A percentile compares a stretch with the other conserved stretches of the same genome.
Evolutionary conservation across 768 basidiomycete species (phyloP).

Genomic region (Trametes coccinea): DNA sequence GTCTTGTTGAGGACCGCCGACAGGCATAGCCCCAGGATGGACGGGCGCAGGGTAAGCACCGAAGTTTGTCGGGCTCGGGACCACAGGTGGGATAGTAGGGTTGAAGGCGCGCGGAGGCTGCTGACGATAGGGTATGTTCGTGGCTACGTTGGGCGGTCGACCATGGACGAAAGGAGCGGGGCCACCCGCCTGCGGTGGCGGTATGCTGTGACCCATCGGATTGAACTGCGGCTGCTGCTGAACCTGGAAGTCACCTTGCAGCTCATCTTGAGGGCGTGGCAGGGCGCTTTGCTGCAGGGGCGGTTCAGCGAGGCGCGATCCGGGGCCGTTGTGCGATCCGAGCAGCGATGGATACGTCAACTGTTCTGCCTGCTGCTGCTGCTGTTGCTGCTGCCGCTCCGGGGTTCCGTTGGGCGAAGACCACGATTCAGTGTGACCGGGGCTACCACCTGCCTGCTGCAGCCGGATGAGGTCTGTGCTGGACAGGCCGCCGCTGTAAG

Average conservation of each 20-base stretch:
- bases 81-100: constrained; percentile 44
- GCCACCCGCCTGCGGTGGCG: constrained; percentile 36
- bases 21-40: constrained; percentile 67
- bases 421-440: constrained; percentile 32
- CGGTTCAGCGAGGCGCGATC: constrained; percentile 48
- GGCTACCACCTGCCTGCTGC: constrained; percentile 57
- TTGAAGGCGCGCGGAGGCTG: constrained; percentile 53
- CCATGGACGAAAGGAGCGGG: constrained; percentile 50
- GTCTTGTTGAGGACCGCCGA: constrained; percentile 70
- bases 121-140: constrained; percentile 59
- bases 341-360: constrained; percentile 67
- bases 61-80: constrained; percentile 55
- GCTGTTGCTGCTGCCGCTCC: constrained; percentile 30
- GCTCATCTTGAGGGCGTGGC: constrained; percentile 31
- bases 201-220: constrained; percentile 39
- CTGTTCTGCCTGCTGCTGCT: constrained; percentile 31
- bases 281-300: constrained; percentile 41
- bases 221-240: constrained; percentile 62
- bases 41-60: constrained; percentile 40
- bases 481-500: constrained; percentile 78
- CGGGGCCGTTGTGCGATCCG: constrained; percentile 41
- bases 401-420: constrained; percentile 30
- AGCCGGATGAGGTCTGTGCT: constrained; percentile 73
- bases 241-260: constrained; percentile 54
- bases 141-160: constrained; percentile 50